Base-by-base conservation (phyloP, 306 rosid species). In the Myrica gale region DNA sequence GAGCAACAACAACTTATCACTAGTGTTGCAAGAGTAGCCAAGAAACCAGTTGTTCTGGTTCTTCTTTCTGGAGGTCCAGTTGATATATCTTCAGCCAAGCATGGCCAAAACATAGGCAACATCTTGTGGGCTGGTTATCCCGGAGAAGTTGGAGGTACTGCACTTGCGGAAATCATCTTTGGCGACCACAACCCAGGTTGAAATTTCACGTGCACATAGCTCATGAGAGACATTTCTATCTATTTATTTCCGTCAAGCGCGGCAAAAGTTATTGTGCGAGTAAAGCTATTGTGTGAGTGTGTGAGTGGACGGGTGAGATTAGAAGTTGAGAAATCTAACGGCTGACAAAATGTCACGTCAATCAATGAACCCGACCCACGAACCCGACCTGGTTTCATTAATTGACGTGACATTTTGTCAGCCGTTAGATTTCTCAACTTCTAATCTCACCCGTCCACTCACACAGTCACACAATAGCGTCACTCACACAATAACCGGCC, bases 91-190 rank as follows among this genome's bases (percentile, higher is more conserved):
- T 84, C 81, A 11, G 92, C 96, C 3, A 95, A 92, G 85, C 12
- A 75, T 82, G 60, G 89, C 63, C 11, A 74, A 72, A 88, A 82
- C 73, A 68, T 95, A 26, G 97, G 99, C 69, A 83, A 97, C 77
- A 95, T 95, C 76, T 54, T 95, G 66, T 95, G 97, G 99, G 99
- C 97, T 62, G 99, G 99, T 78, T 95, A 95, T 87, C 97, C 99
- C 0, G 97, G 99, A 9, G 86, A 92, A 82, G 84, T 84, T 51
- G 99, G 99, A 63, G 97, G 96, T 61, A 71, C 74, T 69, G 99
- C 99, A 1, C 78, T 95, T 76, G 92, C 97, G 5, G 84, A 90
- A 69, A 82, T 95, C 66, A 87, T 95, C 78, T 92, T 95, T 80
- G 99, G 99, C 19, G 90, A 95, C 42, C 97, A 92, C 68, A 95